These are phyloP conservation scores for Viola odorata DNA, from an alignment of 345 rosid species.

Conservation along the genomic window DNA sequence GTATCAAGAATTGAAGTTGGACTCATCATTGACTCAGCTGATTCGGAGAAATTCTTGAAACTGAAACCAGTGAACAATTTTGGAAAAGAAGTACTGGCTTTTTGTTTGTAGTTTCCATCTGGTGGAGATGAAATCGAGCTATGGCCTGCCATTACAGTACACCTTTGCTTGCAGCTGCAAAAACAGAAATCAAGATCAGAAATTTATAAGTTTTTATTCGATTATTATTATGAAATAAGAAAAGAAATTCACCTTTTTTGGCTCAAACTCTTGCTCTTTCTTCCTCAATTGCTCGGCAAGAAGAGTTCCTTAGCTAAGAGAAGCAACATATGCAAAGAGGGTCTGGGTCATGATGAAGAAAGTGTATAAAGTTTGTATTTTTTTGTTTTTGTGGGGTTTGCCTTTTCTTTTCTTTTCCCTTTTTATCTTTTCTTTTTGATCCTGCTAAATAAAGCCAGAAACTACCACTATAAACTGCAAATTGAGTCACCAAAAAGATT, in stretches of 20 bases:
- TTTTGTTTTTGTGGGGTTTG: too few relatives aligned
- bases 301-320: constrained; percentile 12
- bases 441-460: too few relatives aligned
- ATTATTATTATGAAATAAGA: background rate
- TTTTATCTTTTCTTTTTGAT: constrained; percentile 5
- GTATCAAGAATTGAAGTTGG: constrained; percentile 87
- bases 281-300: constrained; percentile 14
- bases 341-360: constrained; percentile 30
- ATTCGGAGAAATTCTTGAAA: constrained; percentile 49
- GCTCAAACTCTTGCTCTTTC: constrained; percentile 23
- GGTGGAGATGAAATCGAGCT: constrained; percentile 28
- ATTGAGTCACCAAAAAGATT: too few relatives aligned
- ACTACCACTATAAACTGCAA: too few relatives aligned
- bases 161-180: background rate
- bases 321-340: constrained; percentile 27
- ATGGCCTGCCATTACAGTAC: constrained; percentile 47
- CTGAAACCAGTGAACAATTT: constrained; percentile 53
- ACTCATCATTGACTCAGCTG: constrained; percentile 49
- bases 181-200: constrained; percentile 27
- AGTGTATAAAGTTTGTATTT: constrained; percentile 13
- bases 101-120: constrained; percentile 26
- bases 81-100: constrained; percentile 51
- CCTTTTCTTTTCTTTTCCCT: background rate
- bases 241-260: too few relatives aligned
- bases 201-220: background rate